Evolutionary conservation across 2,329 filamentous ascomycete species (phyloP).

Genomic region (Neurospora sp.): DNA sequence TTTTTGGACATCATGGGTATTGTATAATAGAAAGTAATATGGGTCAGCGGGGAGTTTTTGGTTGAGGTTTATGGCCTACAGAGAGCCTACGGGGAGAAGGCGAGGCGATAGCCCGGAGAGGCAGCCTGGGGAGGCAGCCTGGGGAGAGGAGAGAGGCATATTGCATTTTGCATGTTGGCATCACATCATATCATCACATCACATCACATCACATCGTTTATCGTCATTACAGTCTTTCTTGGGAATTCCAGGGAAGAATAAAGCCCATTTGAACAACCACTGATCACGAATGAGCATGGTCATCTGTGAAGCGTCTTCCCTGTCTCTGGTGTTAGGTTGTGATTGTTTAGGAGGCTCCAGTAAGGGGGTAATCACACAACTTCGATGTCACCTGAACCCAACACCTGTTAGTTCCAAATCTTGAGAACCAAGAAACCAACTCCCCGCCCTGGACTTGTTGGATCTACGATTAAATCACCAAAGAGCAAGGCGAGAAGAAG

Average conservation of each 20-base stretch:
- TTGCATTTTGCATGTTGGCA: neutral
- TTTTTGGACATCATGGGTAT: neutral
- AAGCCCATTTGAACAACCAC: neutral
- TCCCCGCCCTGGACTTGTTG: no score
- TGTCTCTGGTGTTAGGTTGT: no score
- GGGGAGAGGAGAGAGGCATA: neutral
- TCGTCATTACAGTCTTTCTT: neutral
- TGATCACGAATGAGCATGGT: no score
- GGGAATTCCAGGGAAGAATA: neutral
- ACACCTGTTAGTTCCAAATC: no score
- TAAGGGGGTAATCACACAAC: no score
- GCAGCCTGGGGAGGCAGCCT: neutral
- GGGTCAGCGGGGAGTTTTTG: neutral
- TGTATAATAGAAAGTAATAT: neutral
- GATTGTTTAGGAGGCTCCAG: no score
- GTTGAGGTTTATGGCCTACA: neutral
- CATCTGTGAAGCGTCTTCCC: no score
- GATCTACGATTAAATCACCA: no score
- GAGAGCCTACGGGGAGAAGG: neutral
- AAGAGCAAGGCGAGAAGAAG: no score
- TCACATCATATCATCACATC: neutral
- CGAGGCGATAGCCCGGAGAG: neutral
- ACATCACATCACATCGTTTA: neutral
- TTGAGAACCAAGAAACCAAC: no score
- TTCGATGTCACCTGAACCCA: no score